A percentile compares a stretch with the other conserved stretches of the same genome.
phyloP scores from a whole-genome alignment of 441 rosid species.

The Erodium texanum region DNA sequence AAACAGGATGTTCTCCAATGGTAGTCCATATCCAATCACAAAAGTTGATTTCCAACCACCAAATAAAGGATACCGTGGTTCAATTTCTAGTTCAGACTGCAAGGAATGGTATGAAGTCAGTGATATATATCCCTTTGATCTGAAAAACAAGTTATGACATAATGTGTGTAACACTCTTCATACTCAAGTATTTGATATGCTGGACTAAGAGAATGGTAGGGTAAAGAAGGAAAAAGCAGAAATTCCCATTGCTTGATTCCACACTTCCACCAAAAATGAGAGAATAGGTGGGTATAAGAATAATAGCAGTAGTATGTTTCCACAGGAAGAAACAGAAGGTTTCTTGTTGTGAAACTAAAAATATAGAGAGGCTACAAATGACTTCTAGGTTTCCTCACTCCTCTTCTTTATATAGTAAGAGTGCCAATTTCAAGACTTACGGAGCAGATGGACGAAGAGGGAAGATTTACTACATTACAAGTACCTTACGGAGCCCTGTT shows the following conservation, averaged over 20 bases:
- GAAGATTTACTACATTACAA: conserved; percentile 7
- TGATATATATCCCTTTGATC: not conserved
- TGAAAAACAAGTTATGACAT: conserved; percentile 4
- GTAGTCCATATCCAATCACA: conserved; percentile 81
- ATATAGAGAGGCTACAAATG: not conserved
- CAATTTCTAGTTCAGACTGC: conserved; percentile 96
- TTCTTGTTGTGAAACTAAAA: not conserved
- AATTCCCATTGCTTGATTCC: not conserved
- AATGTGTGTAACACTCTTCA: conserved; percentile 1
- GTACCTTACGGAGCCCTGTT: conserved; percentile 58
- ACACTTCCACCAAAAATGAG: not conserved
- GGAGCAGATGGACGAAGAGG: not conserved
- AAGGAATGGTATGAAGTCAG: conserved; percentile 13
- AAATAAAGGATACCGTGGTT: conserved; percentile 92
- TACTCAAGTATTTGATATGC: not conserved
- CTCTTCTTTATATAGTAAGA: not conserved
- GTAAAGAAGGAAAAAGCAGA: not conserved
- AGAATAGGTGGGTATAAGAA: not conserved
- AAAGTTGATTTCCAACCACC: conserved; percentile 99
- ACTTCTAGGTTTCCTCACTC: not conserved
- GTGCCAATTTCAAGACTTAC: not conserved
- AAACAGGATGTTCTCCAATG: conserved; percentile 79
- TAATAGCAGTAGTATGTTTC: not conserved
- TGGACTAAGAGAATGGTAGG: not conserved
- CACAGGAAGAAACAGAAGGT: not conserved